Conservation (phyloP, 768 basidiomycete genomes). For the Collybia nuda region DNA sequence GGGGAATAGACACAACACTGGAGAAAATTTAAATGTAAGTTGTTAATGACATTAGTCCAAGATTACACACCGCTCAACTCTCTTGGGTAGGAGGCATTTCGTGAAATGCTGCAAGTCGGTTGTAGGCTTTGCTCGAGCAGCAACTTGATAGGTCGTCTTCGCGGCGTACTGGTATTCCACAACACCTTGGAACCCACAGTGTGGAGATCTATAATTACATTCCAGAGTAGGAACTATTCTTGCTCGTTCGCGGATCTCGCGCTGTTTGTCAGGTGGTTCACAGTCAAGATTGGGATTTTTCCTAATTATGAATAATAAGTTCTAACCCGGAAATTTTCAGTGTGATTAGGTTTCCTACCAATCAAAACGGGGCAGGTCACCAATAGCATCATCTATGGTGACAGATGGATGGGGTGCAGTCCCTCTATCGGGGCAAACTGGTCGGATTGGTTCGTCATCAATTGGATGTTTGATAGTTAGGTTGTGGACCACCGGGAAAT, state of each 20-base stretch:
- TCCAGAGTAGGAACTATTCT: constrained; percentile 33
- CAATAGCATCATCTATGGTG: constrained; percentile 70
- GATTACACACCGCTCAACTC: constrained; percentile 56
- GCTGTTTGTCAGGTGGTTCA: constrained; percentile 10
- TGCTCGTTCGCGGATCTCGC: constrained; percentile 18
- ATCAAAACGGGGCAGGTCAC: constrained; percentile 71
- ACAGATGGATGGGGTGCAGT: constrained; percentile 57
- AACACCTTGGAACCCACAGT: constrained; percentile 35
- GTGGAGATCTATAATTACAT: constrained; percentile 25
- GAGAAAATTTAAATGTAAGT: not conserved
- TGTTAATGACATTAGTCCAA: not conserved
- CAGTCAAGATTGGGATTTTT: constrained; percentile 30
- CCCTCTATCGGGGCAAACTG: constrained; percentile 48
- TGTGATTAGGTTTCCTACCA: constrained; percentile 46
- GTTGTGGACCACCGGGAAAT: constrained; percentile 39
- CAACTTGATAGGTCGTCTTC: constrained; percentile 43
- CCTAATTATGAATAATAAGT: constrained; percentile 18
- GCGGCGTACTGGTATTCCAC: constrained; percentile 33
- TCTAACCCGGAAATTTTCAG: not conserved
- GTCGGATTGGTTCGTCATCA: constrained; percentile 30
- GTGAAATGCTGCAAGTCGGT: constrained; percentile 70
- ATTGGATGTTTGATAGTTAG: constrained; percentile 55
- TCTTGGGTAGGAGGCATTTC: constrained; percentile 43
- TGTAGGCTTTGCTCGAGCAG: constrained; percentile 43
- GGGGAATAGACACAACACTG: constrained; percentile 62